Percentiles rank a stretch among this genome's conserved stretches.
Conservation (phyloP, 2,329 filamentous ascomycete genomes). For the Periglandula ipomoeae region DNA sequence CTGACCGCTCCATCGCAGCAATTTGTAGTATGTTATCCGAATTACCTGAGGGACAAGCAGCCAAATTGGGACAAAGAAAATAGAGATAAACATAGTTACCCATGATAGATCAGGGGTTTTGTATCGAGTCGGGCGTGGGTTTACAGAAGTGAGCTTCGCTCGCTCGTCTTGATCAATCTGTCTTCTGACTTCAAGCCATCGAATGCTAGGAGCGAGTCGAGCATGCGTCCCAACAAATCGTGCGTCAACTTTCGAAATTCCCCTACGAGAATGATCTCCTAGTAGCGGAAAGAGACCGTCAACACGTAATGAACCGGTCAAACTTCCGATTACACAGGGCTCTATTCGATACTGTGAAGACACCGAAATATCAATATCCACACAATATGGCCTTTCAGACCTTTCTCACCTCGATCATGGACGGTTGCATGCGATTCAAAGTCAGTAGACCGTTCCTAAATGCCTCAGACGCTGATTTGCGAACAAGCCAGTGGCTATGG, state of each 20-base stretch:
- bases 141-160: no score
- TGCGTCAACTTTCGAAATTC: neutral
- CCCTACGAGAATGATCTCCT: neutral
- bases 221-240: neutral
- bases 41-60: neutral
- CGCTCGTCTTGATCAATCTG: neutral
- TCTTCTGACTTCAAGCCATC: neutral
- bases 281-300: neutral
- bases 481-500: slow-evolving; percentile 14
- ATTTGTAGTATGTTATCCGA: neutral
- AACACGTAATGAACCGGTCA: neutral
- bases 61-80: neutral
- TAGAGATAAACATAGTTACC: no score
- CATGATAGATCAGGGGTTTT: no score
- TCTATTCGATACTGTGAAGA: neutral
- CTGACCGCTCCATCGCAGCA: neutral
- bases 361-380: neutral
- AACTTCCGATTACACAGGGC: neutral
- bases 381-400: neutral
- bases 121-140: no score
- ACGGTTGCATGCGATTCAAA: neutral
- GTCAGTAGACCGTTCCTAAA: neutral
- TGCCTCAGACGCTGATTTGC: slow-evolving; percentile 13
- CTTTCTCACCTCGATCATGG: neutral
- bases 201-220: neutral